Evolutionary conservation across 2,329 filamentous ascomycete species (phyloP).

Genomic region (Pseudogymnoascus sp.): DNA sequence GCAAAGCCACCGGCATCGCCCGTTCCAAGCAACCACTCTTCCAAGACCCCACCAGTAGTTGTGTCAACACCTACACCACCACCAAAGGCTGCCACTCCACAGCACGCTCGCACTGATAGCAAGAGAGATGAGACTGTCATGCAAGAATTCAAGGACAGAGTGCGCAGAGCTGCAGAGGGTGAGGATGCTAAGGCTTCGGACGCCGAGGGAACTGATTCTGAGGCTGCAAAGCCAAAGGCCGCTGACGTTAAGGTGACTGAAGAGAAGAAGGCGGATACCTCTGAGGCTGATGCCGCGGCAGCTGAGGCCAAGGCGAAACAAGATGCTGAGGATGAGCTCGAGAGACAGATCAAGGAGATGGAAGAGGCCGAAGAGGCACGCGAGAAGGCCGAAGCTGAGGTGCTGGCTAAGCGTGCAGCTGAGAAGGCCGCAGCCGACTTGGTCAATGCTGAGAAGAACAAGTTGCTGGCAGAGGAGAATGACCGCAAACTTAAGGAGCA

Average conservation of each 20-base stretch:
- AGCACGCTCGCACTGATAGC: constrained; percentile 65
- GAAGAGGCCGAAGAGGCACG: constrained; percentile 28
- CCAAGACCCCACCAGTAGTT: constrained; percentile 53
- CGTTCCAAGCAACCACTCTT: constrained; percentile 41
- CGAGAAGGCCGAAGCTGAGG: constrained; percentile 25
- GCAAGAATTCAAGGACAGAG: constrained; percentile 61
- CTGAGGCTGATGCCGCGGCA: constrained; percentile 27
- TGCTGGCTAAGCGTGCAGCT: constrained; percentile 22
- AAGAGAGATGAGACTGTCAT: constrained; percentile 77
- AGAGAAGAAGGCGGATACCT: constrained; percentile 23
- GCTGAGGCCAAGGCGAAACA: constrained; percentile 33
- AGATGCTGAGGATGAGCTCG: constrained; percentile 46
- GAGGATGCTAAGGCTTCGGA: constrained; percentile 30
- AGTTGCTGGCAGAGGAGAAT: constrained; percentile 44
- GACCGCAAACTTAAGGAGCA: constrained; percentile 62
- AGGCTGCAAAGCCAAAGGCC: constrained; percentile 25
- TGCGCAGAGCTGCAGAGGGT: constrained; percentile 31
- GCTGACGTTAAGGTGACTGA: constrained; percentile 26
- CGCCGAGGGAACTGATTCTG: constrained; percentile 24
- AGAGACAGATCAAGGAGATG: constrained; percentile 54
- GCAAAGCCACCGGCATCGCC: constrained; percentile 55
- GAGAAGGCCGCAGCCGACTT: constrained; percentile 31
- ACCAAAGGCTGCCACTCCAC: constrained; percentile 59
- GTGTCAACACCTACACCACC: constrained; percentile 72
- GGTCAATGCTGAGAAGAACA: constrained; percentile 38